Evolutionary conservation across 2,329 filamentous ascomycete genomes (phyloP), one percentile per base, ranked within the genome.

Genomic region (Ophiostoma populinum): DNA sequence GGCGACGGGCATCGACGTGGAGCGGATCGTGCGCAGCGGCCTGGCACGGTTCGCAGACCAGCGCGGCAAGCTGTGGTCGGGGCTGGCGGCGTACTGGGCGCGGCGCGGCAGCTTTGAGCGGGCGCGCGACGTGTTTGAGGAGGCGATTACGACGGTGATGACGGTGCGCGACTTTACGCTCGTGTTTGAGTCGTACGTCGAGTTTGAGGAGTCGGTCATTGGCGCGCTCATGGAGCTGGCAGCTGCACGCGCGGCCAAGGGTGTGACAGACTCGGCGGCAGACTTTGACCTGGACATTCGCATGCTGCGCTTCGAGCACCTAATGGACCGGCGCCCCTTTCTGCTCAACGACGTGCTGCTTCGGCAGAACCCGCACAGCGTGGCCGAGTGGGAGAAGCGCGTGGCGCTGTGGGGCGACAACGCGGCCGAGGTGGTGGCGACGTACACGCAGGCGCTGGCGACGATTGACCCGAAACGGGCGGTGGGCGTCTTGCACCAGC

Each of bases 61-160:
- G 55, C 70, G 85, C 49, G 90, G 90, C 24, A 92, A 92, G 49
- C 62, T 98, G 15, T 98, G 90, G 87, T 82, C 82, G 33, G 87
- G 87, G 8, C 59, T 98, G 34, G 90, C 90, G 28, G 90, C 87
- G 4, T 98, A 95, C 57, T 95, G 87, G 83, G 92, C 92, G 51
- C 82, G 83, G 40, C 75, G 76, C 51, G 86, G 86, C 29, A 85
- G 80, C 50, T 95, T 94, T 50, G 92, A 95, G 57, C 77, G 78
- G 41, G 86, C 90, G 11, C 67, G 92, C 44, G 90, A 98, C 53
- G 67, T 92, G 4, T 95, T 93, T 45, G 90, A 98, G 56, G 86
- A 95, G 55, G 92, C 82, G 29, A 82, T 95, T 45, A 93, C 83
- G 9, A 95, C 87, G 2, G 92, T 94, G 43, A 95, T 95, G 87